A percentile compares a stretch with the other conserved stretches of the same genome.
Evolutionary conservation across 2,329 filamentous ascomycete species (phyloP).

Genomic region (Teratosphaeria pseudoeucalypti): DNA sequence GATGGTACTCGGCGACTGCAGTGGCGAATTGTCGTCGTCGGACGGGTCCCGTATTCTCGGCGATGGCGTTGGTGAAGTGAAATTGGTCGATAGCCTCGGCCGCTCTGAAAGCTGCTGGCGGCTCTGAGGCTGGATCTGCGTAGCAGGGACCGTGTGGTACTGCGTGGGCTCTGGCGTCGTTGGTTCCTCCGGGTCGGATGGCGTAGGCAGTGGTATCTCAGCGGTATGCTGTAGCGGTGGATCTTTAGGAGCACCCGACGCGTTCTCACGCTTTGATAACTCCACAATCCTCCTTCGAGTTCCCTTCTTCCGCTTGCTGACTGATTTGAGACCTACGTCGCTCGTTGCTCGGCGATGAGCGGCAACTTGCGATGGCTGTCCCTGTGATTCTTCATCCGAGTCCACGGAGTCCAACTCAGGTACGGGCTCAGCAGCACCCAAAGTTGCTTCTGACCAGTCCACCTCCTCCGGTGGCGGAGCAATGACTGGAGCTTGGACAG

Average conservation of each 20-base stretch:
- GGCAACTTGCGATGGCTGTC: constrained; percentile 2
- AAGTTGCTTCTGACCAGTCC: constrained; percentile 28
- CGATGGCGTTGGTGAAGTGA: constrained; percentile 17
- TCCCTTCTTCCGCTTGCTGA: constrained; percentile 47
- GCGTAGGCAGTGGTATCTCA: constrained; percentile 12
- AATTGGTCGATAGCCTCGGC: constrained; percentile 20
- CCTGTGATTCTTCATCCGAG: neutral
- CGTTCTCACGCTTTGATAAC: constrained; percentile 33
- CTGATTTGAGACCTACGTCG: constrained; percentile 18
- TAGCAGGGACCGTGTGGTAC: constrained; percentile 14
- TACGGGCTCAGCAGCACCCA: neutral
- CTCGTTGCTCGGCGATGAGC: constrained; percentile 20
- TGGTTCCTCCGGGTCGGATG: constrained; percentile 9
- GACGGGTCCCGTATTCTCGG: constrained; percentile 19
- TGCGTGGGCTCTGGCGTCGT: constrained; percentile 17
- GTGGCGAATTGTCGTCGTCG: constrained; percentile 21
- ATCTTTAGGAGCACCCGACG: constrained; percentile 9
- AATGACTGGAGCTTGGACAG: constrained; percentile 66
- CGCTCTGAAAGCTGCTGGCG: constrained; percentile 7
- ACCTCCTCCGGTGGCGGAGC: constrained; percentile 55
- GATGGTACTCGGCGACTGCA: constrained; percentile 10
- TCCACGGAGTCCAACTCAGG: constrained; percentile 1
- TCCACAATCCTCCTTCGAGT: constrained; percentile 49
- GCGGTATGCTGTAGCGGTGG: constrained; percentile 14
- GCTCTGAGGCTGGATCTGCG: constrained; percentile 3